phyloP scores from a whole-genome alignment of 805 yeast genomes.

The Spathaspora hagerdaliae region DNA sequence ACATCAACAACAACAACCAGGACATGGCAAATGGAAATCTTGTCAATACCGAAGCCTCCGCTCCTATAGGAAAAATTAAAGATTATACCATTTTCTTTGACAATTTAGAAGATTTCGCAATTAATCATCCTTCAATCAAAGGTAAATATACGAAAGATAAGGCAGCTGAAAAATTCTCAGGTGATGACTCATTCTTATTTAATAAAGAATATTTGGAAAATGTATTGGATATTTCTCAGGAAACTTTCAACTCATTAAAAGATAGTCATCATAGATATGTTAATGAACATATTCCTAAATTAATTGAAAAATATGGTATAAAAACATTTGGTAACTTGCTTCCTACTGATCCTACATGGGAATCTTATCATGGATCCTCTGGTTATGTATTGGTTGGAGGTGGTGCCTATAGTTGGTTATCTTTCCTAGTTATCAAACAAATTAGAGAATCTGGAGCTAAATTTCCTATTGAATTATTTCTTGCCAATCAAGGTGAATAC shows the following conservation, averaged over 20 bases:
- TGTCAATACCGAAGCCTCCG: background rate
- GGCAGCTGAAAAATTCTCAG: slow-evolving; percentile 42
- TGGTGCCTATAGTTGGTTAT: slow-evolving; percentile 47
- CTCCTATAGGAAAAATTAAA: slow-evolving; percentile 1
- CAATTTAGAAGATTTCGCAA: slow-evolving; percentile 28
- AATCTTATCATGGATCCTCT: slow-evolving; percentile 21
- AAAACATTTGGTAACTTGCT: slow-evolving; percentile 33
- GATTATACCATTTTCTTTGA: slow-evolving; percentile 30
- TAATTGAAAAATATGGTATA: slow-evolving; percentile 21
- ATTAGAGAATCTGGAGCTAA: slow-evolving; percentile 39
- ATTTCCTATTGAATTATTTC: slow-evolving; percentile 50
- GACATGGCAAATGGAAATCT: background rate
- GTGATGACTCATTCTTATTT: slow-evolving; percentile 39
- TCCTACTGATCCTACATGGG: slow-evolving; percentile 38
- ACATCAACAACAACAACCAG: background rate
- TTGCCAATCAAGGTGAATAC: slow-evolving; percentile 41
- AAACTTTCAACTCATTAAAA: slow-evolving; percentile 29
- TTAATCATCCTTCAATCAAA: slow-evolving; percentile 38
- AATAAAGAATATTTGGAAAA: slow-evolving; percentile 42
- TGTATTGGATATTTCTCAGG: slow-evolving; percentile 38
- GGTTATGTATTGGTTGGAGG: slow-evolving; percentile 54
- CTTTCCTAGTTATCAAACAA: slow-evolving; percentile 46
- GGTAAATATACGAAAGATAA: slow-evolving; percentile 36
- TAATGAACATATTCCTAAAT: slow-evolving; percentile 22
- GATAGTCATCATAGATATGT: slow-evolving; percentile 35